Conservation (phyloP, 441 rosid species). For the Flueggea neowawraea region DNA sequence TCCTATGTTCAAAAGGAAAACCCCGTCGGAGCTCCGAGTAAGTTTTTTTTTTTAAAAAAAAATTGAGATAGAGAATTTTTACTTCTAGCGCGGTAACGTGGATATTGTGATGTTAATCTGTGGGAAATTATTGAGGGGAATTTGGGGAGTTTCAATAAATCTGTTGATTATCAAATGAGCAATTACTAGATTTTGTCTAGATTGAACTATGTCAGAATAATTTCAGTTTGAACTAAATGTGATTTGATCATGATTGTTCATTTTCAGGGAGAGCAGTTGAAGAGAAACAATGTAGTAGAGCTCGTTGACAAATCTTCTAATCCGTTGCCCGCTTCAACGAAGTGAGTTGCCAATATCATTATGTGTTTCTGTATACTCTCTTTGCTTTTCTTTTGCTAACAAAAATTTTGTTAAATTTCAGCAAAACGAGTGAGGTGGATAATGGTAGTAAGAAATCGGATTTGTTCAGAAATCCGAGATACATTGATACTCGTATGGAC, state of each 20-base stretch:
- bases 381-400: conserved; percentile 16
- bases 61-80: neutral
- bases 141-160: too few relatives aligned
- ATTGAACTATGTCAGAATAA: neutral
- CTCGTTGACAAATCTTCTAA: conserved; percentile 49
- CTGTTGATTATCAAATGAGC: too few relatives aligned
- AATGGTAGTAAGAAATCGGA: conserved; percentile 53
- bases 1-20: conserved; percentile 52
- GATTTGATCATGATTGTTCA: conserved; percentile 10
- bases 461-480: conserved; percentile 49
- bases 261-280: conserved; percentile 85
- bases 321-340: conserved; percentile 33
- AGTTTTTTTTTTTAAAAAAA: neutral
- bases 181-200: neutral
- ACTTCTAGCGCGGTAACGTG: neutral
- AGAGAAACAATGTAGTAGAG: conserved; percentile 44
- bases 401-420: conserved; percentile 13
- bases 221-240: neutral
- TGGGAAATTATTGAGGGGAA: too few relatives aligned
- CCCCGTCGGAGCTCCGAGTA: conserved; percentile 33
- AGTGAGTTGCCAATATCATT: conserved; percentile 24
- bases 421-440: conserved; percentile 28
- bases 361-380: neutral
- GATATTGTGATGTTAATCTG: too few relatives aligned
- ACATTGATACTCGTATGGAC: conserved; percentile 67